phyloP scores from a whole-genome alignment of 768 basidiomycete genomes.

The Podaxis sp. region DNA sequence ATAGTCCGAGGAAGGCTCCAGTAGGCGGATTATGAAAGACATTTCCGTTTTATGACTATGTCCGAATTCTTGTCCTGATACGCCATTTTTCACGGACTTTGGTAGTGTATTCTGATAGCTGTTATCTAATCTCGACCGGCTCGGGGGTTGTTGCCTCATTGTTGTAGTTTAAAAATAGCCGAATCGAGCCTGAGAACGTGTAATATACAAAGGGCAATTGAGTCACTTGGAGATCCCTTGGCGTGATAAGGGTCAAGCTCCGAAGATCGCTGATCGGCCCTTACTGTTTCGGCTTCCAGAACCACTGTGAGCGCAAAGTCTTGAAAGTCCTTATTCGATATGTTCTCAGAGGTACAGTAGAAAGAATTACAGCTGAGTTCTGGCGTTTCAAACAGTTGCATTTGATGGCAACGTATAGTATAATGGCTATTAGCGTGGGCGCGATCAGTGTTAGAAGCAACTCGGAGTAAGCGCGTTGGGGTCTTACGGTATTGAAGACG shows the following conservation, averaged over 20 bases:
- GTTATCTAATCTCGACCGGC: neutral
- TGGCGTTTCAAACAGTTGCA: conserved; percentile 19
- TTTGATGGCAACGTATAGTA: conserved; percentile 41
- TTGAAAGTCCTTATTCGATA: neutral
- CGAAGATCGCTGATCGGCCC: neutral
- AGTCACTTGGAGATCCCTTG: neutral
- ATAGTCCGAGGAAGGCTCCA: neutral
- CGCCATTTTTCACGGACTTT: neutral
- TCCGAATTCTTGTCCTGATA: neutral
- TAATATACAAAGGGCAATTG: neutral
- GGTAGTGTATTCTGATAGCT: neutral
- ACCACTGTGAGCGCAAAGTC: neutral
- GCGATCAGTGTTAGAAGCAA: neutral
- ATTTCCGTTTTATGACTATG: neutral
- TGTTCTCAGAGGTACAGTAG: neutral
- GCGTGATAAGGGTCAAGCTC: neutral
- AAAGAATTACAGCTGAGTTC: neutral
- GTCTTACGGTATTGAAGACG: conserved; percentile 67
- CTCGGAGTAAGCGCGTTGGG: conserved; percentile 1
- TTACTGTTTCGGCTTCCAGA: neutral
- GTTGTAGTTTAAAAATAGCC: neutral
- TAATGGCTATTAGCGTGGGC: conserved; percentile 28
- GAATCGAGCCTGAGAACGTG: neutral
- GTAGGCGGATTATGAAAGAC: neutral
- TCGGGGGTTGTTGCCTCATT: neutral